Percentiles rank a stretch among this genome's conserved stretches.
These are phyloP conservation scores for Cynanchum wilfordii DNA, from an alignment of 257 asterid genomes.

Conservation along the genomic window DNA sequence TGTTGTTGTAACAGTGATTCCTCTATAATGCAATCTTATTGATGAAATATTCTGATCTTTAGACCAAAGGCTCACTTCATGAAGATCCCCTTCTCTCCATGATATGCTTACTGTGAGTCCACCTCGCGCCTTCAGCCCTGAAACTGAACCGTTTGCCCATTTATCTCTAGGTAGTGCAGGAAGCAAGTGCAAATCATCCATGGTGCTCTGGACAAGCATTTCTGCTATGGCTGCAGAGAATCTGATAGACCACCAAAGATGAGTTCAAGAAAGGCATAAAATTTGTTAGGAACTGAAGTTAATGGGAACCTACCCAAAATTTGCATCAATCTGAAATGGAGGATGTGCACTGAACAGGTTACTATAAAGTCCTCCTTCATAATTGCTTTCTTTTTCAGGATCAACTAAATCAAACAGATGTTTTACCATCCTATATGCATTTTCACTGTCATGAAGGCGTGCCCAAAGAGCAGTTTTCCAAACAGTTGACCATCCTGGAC, in stretches of 20 bases:
- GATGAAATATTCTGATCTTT: constrained; percentile 17
- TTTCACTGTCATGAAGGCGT: constrained; percentile 54
- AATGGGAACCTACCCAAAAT: constrained; percentile 70
- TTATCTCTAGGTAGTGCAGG: constrained; percentile 72
- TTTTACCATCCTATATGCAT: constrained; percentile 65
- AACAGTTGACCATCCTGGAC: constrained; percentile 83
- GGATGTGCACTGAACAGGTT: constrained; percentile 79
- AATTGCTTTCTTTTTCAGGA: constrained; percentile 41
- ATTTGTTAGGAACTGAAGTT: background rate
- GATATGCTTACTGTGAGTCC: constrained; percentile 52
- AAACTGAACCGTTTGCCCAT: constrained; percentile 57
- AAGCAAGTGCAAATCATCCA: constrained; percentile 55
- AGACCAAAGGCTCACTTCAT: constrained; percentile 58
- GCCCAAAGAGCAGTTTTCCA: constrained; percentile 79
- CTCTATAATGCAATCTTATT: constrained; percentile 52
- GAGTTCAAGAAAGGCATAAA: background rate
- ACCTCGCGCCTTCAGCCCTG: constrained; percentile 65
- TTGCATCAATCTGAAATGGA: constrained; percentile 85
- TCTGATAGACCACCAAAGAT: constrained; percentile 23
- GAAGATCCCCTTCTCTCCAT: constrained; percentile 66
- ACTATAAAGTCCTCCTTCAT: constrained; percentile 68
- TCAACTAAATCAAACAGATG: constrained; percentile 56
- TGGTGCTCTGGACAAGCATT: constrained; percentile 76
- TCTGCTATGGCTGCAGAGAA: constrained; percentile 74
- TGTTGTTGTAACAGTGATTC: constrained; percentile 26